phyloP scores from a whole-genome alignment of 371 early-diverging fungal species.

The Basidiobolus meristosporus region DNA sequence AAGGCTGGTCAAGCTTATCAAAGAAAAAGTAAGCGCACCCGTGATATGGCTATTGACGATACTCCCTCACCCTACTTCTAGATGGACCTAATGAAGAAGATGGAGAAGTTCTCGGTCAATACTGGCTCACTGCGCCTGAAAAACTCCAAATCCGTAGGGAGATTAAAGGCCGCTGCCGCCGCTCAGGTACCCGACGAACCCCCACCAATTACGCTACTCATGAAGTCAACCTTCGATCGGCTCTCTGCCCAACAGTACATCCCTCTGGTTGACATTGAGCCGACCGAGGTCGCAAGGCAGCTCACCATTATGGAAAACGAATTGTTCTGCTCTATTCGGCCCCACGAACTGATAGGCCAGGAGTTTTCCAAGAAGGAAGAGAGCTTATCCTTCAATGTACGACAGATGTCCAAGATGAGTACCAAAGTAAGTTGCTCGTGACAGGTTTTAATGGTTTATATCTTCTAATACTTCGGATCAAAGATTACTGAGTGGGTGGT shows the following conservation, averaged over 20 bases:
- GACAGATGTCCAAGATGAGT: neutral
- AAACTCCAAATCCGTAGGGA: slow-evolving; percentile 3
- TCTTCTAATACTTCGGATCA: slow-evolving; percentile 11
- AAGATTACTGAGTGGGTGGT: slow-evolving; percentile 47
- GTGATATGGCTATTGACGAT: too few species aligned
- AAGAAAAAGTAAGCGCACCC: too few species aligned
- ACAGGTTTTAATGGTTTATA: neutral
- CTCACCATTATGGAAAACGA: slow-evolving; percentile 41
- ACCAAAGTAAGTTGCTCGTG: neutral
- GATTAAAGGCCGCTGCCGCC: slow-evolving; percentile 5
- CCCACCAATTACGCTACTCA: slow-evolving; percentile 13
- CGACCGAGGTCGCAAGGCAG: slow-evolving; percentile 56
- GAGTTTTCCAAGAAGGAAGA: slow-evolving; percentile 26
- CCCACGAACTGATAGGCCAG: slow-evolving; percentile 38
- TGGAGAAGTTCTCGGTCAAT: too few species aligned
- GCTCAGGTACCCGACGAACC: slow-evolving; percentile 4
- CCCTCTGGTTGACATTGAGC: slow-evolving; percentile 47
- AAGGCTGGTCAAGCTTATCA: too few species aligned
- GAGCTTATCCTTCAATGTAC: slow-evolving; percentile 10
- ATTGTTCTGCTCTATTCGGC: slow-evolving; percentile 31
- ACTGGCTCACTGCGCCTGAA: too few species aligned
- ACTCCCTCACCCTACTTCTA: too few species aligned
- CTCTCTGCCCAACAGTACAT: slow-evolving; percentile 6
- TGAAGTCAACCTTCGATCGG: slow-evolving; percentile 8
- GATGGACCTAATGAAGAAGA: too few species aligned